Base-by-base conservation (phyloP, 2,329 filamentous ascomycete species). In the Stemphylium vesicarium region DNA sequence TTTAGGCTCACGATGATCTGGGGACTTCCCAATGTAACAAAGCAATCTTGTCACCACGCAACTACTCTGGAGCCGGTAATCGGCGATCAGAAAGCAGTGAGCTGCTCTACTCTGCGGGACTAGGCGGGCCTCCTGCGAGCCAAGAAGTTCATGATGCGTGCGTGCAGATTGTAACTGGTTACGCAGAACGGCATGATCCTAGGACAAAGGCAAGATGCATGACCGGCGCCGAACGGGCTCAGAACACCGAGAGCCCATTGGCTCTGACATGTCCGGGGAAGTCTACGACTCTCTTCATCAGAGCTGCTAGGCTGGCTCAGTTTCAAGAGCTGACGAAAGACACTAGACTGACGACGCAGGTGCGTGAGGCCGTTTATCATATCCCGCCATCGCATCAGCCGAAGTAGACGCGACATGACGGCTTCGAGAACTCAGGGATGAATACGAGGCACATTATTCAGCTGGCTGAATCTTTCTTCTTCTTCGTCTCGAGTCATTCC, bases 151-250 rank as follows among this genome's bases (percentile, higher is more conserved):
- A 52, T 51, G 24, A 51, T 53, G 53, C 61, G 54, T 57, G 57
- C 51, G 62, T 57, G 57, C 53, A 60, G 57, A 53, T 41, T 54
- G 47, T 63, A 53, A 65, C 60, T 66, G 63, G 68, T 62, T 65
- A 64, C 63, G 55, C 60, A 56, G 31, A 56, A 16, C 36, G 44
- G 53, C 53, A 57, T 37, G 45, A 48, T 55, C 47, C 51, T 35
- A 56, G 40, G 54, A 59, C 50, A 64, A 59, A 63, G 56, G 52
- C 49, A 50, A 48, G 40, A 43, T 57, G 59, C 62, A 48, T 42
- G 38, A 15, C 44, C 42, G 55, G 45, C 32, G 22, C 42, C 39
- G 39, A 41, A 16, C 53, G 36, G 48, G 39, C 33, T 38, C 41
- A 37, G 48, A 13, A 38, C 38, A 38, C 46, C 22, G 41, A 39